phyloP scores from a whole-genome alignment of 768 basidiomycete species.

The Mycena floridula region DNA sequence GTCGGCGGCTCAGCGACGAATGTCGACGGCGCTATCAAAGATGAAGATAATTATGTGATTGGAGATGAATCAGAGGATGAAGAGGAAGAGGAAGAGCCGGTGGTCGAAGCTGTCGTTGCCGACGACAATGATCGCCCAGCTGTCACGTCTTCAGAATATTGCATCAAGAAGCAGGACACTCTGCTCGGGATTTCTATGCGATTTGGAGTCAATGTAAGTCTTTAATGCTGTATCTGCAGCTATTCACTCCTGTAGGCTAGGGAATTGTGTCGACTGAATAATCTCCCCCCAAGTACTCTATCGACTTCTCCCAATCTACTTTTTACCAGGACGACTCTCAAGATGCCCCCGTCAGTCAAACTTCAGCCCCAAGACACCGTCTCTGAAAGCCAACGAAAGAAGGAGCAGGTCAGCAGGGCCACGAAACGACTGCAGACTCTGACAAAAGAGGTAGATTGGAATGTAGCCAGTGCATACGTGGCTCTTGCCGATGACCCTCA shows the following conservation, averaged over 20 bases:
- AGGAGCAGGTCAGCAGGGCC: conserved; percentile 37
- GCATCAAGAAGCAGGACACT: conserved; percentile 52
- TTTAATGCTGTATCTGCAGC: too few species aligned
- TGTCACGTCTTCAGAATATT: conserved; percentile 29
- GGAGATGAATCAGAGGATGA: conserved; percentile 58
- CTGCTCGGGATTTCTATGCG: conserved; percentile 59
- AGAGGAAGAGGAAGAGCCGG: conserved; percentile 22
- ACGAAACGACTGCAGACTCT: conserved; percentile 55
- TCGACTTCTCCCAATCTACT: conserved; percentile 69
- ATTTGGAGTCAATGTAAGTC: conserved; percentile 54
- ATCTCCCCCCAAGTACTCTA: conserved; percentile 57
- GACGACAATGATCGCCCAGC: conserved; percentile 2
- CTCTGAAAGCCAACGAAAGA: conserved; percentile 23
- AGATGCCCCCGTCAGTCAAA: conserved; percentile 40
- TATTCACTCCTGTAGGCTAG: too few species aligned
- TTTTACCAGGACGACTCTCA: conserved; percentile 57
- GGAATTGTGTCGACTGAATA: conserved; percentile 51
- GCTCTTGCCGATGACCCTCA: conserved; percentile 49
- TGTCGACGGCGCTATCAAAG: conserved; percentile 48
- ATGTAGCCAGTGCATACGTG: conserved; percentile 64
- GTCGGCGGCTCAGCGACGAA: conserved; percentile 23
- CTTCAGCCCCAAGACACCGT: conserved; percentile 14
- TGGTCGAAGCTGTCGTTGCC: not conserved
- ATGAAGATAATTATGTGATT: conserved; percentile 59
- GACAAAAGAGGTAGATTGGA: conserved; percentile 66